Base-by-base conservation (phyloP, 148 eudicot species). In the Arbutus unedo region DNA sequence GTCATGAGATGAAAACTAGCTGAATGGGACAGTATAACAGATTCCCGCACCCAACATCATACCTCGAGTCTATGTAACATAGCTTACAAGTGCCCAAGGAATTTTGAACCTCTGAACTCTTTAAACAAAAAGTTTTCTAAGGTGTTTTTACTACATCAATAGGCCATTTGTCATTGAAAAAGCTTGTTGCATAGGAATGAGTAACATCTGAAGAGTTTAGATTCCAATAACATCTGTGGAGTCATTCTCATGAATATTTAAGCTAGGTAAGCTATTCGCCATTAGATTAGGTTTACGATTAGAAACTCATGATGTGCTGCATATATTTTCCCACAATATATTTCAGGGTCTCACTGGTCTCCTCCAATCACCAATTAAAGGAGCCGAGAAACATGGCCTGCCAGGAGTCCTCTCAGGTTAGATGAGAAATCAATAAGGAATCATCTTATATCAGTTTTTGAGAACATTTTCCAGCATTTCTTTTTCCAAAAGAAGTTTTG, bases 371-470 rank as follows among this genome's bases (percentile, higher is more conserved):
- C 99, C 99, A 55, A 90, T 96, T 81, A 92, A 85, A 91, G 99
- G 98, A 83, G 99, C 99, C 53, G 99, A 94, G 84, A 92, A 92
- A 77, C 97, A 96, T 88, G 99, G 98, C 57, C 90, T 94, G 78
- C 97, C 94, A 16, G 98, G 99, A 64, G 95, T 93, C 70, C 84
- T 94, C 66, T 94, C 99, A 89, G 99, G 99, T 93, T 89, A 10
- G 54, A 18, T 31, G 23, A n/a, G 38, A 4, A 55, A 68, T 15
- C 44, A 23, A 70, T 47, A 76, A 9, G 38, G 38, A 38, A 31
- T 45, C 50, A 13, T 50, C n/a, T 23, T 64, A 15, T 49, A 78
- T 43, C 81, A 57, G 74, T 68, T 68, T 68, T 14, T 68, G 8
- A 38, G 47, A 68, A 68, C 19, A 68, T n/a, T 64, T 64, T 10